Evolutionary conservation across 2,329 filamentous ascomycete species (phyloP).

Genomic region (Trichophyton rubrum): DNA sequence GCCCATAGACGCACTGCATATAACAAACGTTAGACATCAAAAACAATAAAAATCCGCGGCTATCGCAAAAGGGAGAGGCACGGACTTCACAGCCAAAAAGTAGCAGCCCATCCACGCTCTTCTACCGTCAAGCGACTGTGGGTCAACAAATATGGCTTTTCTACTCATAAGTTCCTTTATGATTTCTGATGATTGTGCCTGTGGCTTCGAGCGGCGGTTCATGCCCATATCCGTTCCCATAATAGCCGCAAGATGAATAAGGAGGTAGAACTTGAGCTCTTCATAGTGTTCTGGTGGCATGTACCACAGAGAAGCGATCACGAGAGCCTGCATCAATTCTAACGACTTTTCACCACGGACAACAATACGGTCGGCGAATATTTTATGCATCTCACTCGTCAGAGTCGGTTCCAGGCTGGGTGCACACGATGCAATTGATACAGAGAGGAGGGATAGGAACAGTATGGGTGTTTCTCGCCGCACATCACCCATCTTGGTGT

Average conservation of each 20-base stretch:
- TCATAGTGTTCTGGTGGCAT: constrained; percentile 71
- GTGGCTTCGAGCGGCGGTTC: constrained; percentile 41
- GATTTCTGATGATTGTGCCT: constrained; percentile 22
- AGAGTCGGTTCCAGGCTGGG: constrained; percentile 49
- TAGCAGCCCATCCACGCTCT: constrained; percentile 51
- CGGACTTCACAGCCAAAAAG: constrained; percentile 45
- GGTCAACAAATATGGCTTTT: constrained; percentile 28
- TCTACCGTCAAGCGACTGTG: constrained; percentile 44
- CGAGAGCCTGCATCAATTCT: constrained; percentile 68
- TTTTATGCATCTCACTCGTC: constrained; percentile 56
- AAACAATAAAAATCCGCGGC: not conserved
- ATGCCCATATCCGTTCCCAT: constrained; percentile 78
- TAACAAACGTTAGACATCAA: not conserved
- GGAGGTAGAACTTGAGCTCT: constrained; percentile 80
- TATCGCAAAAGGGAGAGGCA: constrained; percentile 6
- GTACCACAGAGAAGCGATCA: constrained; percentile 72
- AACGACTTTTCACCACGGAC: constrained; percentile 67
- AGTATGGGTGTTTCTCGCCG: constrained; percentile 48
- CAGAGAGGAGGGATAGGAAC: constrained; percentile 46
- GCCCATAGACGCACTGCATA: constrained; percentile 43
- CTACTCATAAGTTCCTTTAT: constrained; percentile 31
- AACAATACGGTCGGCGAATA: constrained; percentile 62
- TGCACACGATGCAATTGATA: constrained; percentile 40
- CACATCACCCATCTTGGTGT: constrained; percentile 42
- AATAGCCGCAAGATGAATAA: constrained; percentile 66